Evolutionary conservation across 106 monocot species (phyloP), one percentile per base, ranked within the genome.

Genomic region (Phalaenopsis aphrodite): DNA sequence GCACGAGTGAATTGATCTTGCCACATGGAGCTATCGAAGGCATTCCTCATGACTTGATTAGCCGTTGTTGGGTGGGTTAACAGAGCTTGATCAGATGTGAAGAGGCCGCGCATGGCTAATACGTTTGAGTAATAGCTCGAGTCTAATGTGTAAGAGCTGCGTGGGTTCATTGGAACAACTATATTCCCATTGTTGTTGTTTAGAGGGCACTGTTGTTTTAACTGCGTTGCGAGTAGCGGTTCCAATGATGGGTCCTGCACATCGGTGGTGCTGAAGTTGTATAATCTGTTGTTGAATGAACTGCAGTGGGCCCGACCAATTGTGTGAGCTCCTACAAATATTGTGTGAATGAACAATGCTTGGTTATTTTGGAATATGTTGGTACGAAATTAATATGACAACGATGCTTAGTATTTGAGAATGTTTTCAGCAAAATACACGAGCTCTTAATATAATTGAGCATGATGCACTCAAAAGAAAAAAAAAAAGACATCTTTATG

Each of bases 291-390:
- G n/a, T 57, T 39, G 73, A 88, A 86, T 61, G 84, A 71, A 2
- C 68, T 15, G 84, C 91, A 91, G 79, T 88, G 88, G 12, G 88
- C 71, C 11, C 41, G 61, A 37, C 91, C 91, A 15, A 91, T 72
- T 5, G 88, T 72, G 82, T 88, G 91, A 7, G 91, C 91, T 11
- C 85, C 85, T 42, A 76, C 11, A 5, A 24, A n/a, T 16, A 75
- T 46, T 19, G n/a, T 19, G 18, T 12, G 52, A 10, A 12, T 12
- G 52, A 12, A 12, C 14, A 52, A 52, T 52, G 12, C 52, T 48
- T 48, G 0, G 2, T 10, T 48, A 14, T 52, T 52, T 52, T 52
- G 1, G 52, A 52, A 12, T 52, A 52, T 52, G 12, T 52, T 52
- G 2, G 2, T 52, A 12, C 14, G 2, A 6, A 45, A 0, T 45